Conservation (phyloP, 164 flowering plant species). For the Annona cherimola region DNA sequence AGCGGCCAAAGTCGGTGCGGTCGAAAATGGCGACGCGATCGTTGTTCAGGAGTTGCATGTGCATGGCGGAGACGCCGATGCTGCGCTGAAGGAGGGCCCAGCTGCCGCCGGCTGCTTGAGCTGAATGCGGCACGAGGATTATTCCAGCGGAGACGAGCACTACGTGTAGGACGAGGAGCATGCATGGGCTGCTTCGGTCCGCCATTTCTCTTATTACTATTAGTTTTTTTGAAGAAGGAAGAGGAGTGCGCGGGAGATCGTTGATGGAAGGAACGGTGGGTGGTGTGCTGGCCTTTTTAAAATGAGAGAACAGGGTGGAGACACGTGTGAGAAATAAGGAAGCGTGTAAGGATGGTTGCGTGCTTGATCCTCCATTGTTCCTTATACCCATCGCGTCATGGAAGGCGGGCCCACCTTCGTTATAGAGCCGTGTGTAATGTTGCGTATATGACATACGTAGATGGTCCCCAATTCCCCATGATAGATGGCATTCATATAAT, state of each 20-base stretch:
- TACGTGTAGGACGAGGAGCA: constrained; percentile 7
- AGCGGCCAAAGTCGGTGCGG: constrained; percentile 74
- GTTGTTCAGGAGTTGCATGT: constrained; percentile 81
- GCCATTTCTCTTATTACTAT: no score
- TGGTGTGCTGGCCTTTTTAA: neutral
- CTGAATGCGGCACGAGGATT: neutral
- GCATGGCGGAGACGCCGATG: constrained; percentile 82
- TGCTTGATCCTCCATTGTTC: no score
- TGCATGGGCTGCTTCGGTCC: neutral
- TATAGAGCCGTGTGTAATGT: no score
- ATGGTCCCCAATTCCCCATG: no score
- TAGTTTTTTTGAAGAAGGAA: no score
- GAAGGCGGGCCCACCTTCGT: no score
- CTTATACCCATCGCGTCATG: no score
- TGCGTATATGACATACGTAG: no score
- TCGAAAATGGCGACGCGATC: constrained; percentile 82
- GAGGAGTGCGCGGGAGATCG: no score
- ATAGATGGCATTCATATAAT: no score
- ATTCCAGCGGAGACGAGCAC: constrained; percentile 8
- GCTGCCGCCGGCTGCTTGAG: constrained; percentile 28
- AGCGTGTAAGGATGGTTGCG: neutral
- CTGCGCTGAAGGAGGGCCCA: constrained; percentile 53
- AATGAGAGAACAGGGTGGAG: neutral
- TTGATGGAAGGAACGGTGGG: neutral
- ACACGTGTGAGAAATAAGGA: neutral